A percentile compares a stretch with the other conserved stretches of the same genome.
Evolutionary conservation across 306 rosid genomes (phyloP).

Genomic region (Begonia fuchsioides): DNA sequence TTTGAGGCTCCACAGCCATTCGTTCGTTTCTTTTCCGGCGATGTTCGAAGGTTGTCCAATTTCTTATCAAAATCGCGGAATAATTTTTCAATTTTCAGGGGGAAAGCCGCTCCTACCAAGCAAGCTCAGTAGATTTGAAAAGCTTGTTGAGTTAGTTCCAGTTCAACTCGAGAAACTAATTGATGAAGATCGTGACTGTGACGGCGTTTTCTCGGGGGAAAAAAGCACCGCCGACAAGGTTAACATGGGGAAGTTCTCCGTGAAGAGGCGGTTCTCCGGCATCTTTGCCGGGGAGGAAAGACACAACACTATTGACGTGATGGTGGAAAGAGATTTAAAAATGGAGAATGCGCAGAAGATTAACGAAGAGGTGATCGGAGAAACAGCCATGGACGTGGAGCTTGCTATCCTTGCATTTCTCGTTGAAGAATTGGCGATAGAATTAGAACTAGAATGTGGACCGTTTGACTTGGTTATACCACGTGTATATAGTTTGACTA

Average conservation of each 20-base stretch:
- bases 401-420: slow-evolving; percentile 37
- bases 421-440: slow-evolving; percentile 59
- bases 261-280: slow-evolving; percentile 33
- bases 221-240: slow-evolving; percentile 16
- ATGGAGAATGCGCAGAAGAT: slow-evolving; percentile 51
- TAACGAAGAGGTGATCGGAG: slow-evolving; percentile 23
- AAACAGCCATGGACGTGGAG: slow-evolving; percentile 47
- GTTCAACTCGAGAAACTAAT: slow-evolving; percentile 65
- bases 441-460: slow-evolving; percentile 26
- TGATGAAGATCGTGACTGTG: slow-evolving; percentile 20
- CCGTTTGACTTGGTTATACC: no score
- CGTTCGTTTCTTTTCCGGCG: no score
- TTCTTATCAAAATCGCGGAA: no score
- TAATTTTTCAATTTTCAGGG: slow-evolving; percentile 21
- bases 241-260: slow-evolving; percentile 23
- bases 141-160: slow-evolving; percentile 67
- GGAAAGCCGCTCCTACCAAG: slow-evolving; percentile 54
- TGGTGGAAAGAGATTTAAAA: slow-evolving; percentile 69
- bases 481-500: no score
- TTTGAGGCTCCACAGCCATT: no score
- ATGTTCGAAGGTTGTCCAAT: no score
- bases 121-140: slow-evolving; percentile 74
- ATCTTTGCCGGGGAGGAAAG: slow-evolving; percentile 53
- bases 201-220: slow-evolving; percentile 12
- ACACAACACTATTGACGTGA: slow-evolving; percentile 87